These are phyloP conservation scores for Vaccinium macrocarpon DNA, from an alignment of 148 eudicot genomes.

Conservation along the genomic window DNA sequence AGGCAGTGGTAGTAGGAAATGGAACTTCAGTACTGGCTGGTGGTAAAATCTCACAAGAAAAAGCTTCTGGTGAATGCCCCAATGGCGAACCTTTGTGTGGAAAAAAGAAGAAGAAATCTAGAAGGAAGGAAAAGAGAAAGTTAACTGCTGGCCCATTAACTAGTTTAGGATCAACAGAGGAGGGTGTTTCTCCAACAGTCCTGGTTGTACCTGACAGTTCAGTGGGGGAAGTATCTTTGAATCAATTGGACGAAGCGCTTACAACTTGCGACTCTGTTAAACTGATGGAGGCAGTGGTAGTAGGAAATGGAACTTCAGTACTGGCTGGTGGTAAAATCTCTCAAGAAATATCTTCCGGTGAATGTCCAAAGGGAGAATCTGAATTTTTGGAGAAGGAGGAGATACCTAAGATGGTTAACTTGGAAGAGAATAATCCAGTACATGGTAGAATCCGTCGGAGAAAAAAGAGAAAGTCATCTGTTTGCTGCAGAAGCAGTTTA, in stretches of 20 bases:
- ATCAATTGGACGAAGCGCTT: not conserved
- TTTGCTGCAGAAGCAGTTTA: not conserved
- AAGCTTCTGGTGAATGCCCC: constrained; percentile 1
- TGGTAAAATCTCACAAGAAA: not conserved
- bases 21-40: not conserved
- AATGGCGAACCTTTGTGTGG: not conserved
- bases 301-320: not conserved
- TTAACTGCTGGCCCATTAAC: not conserved
- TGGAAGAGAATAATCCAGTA: not conserved
- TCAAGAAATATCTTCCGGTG: not conserved
- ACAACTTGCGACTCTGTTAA: not conserved
- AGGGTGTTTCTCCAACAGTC: not conserved
- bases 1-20: not conserved
- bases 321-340: not conserved
- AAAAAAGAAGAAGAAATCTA: constrained; percentile 3
- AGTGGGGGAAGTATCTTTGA: not conserved
- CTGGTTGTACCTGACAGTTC: constrained; percentile 3
- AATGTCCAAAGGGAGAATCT: not conserved
- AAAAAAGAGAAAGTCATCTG: not conserved
- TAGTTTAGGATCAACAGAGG: constrained; percentile 2
- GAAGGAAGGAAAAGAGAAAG: not conserved
- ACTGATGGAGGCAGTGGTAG: not conserved
- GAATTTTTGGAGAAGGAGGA: not conserved
- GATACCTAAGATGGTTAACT: not conserved
- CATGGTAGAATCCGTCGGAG: not conserved